These are phyloP conservation scores for Exophiala sp. DNA, from an alignment of 2,329 filamentous ascomycete genomes.

Conservation along the genomic window DNA sequence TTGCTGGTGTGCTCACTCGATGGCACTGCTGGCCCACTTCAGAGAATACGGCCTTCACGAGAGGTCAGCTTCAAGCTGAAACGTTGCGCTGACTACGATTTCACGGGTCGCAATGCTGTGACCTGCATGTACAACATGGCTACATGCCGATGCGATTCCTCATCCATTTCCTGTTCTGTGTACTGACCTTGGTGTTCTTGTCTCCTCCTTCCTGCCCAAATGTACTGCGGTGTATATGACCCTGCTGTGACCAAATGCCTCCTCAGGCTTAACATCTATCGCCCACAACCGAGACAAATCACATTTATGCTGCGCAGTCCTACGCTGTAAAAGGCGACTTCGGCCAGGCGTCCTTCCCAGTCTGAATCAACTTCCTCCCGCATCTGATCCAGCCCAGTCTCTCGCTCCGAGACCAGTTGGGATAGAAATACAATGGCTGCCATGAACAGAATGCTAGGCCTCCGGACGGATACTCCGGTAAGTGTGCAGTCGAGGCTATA, in stretches of 20 bases:
- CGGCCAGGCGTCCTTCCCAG: too few species aligned
- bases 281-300: neutral
- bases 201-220: neutral
- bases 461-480: conserved; percentile 10
- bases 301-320: too few species aligned
- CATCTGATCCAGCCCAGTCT: too few species aligned
- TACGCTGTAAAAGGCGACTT: too few species aligned
- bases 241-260: neutral
- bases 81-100: conserved; percentile 20
- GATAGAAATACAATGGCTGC: neutral
- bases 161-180: neutral
- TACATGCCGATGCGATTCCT: neutral
- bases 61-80: conserved; percentile 19
- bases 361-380: too few species aligned
- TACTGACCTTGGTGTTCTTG: neutral
- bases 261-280: neutral
- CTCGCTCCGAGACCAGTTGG: too few species aligned
- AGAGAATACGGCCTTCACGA: conserved; percentile 12
- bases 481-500: neutral
- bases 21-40: conserved; percentile 1
- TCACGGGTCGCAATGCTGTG: conserved; percentile 8
- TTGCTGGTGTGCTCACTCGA: conserved; percentile 1
- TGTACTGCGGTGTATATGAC: neutral
- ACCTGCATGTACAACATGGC: neutral
- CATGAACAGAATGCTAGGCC: neutral